Evolutionary conservation across 2,329 filamentous ascomycete genomes (phyloP), one percentile per base, ranked within the genome.

Genomic region (Fusarium fujikuroi): DNA sequence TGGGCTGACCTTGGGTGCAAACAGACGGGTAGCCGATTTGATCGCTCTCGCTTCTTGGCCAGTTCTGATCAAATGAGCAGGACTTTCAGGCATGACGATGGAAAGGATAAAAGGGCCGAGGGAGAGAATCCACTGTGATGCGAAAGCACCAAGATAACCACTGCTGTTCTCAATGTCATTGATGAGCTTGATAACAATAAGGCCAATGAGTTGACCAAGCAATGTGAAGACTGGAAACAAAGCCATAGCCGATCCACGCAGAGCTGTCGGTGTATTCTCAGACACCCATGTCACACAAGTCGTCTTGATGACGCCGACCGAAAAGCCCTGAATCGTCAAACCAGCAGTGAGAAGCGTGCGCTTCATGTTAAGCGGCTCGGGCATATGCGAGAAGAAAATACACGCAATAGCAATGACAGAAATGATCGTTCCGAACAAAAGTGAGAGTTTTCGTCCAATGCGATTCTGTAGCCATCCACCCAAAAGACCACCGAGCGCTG

Each of bases 261-360:
- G 53, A 0, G 78, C 70, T 0, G 76, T 78, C 1, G 79, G 79
- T 0, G 78, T 69, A 14, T 76, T 80, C 30, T 80, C 78, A 0
- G 79, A 80, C 1, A 80, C 74, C 62, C 96, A 79, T 2, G 79
- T 79, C 15, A 78, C 66, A 28, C 72, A 74, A 1, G 73, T 76
- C 1, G 76, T 74, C n/a, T 74, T 77, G 39, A 79, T 71, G 3
- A 75, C 60, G 14, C 77, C 77, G 4, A 80, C 75, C 0, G 79
- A 70, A 9, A 77, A 64, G 4, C 79, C 79, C 7, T 81, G 79
- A 1, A 80, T 60, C 0, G 72, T 70, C 53, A 78, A 63, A 0
- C 79, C 79, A 4, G 53, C 72, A 1, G 75, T 75, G n/a, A 81
- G 74, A 37, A 79, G 49, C n/a, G 65, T 65, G 1, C 79, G 66